Evolutionary conservation across 176 grass and related monocot genomes (phyloP), one percentile per base, ranked within the genome.

Genomic region (Lolium perenne): DNA sequence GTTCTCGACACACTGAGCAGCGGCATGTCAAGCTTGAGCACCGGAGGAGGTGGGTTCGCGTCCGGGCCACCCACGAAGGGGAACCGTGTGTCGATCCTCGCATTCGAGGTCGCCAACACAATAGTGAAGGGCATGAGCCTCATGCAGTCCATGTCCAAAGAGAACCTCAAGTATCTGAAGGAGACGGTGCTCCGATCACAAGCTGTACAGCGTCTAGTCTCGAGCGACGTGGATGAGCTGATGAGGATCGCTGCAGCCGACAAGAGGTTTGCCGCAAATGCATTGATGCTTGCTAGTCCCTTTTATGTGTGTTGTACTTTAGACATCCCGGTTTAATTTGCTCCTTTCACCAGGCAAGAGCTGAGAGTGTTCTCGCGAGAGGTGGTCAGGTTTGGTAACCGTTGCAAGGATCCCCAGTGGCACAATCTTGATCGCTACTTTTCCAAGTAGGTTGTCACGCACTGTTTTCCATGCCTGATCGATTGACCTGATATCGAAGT

Each of bases 91-190:
- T 84, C 68, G n/a, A 95, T 95, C 74, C 88, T 98, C 8, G 93
- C 95, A 41, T 98, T 98, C 11, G 95, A 98, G 89, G 85, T 98
- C 46, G 95, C 95, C 32, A 97, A 98, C 79, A 95, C 95, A 57
- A 85, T 91, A 61, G 91, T 90, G 21, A 93, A 93, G 73, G 91
- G 88, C 29, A 85, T 64, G 71, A 85, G 61, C 82, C 81, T 93
- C 47, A 93, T 90, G 88, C 88, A 85, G 69, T 93, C 91, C 3
- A 48, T 93, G 78, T 93, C 91, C 41, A 93, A 88, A 74, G 91
- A 87, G 79, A 93, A 80, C 72, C 22, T 88, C 16, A 85, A 82
- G 18, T 81, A 88, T 82, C 58, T 90, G 78, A 88, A 88, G 48
- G 77, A 90, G 60, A 80, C 74, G 0, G 48, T 93, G 49, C 88